These are phyloP conservation scores for Escallonia herrerae DNA, from an alignment of 129 eudicot genomes.

Conservation along the genomic window DNA sequence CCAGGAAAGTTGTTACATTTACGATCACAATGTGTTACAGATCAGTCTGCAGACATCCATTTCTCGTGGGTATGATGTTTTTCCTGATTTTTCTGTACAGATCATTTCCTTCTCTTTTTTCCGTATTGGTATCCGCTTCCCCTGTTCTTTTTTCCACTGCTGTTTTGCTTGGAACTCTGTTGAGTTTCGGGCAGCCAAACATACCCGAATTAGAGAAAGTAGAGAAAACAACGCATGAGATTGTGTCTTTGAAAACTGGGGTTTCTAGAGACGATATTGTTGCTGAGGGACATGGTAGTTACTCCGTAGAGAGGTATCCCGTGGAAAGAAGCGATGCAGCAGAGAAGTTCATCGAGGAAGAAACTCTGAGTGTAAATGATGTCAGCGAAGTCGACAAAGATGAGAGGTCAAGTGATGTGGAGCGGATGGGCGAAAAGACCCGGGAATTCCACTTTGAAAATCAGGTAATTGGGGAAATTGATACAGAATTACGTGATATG, in stretches of 20 bases:
- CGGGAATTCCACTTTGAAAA: conserved; percentile 14
- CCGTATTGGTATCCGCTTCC: conserved; percentile 67
- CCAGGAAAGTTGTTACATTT: conserved; percentile 42
- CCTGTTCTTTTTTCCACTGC: conserved; percentile 93
- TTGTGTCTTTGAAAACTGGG: conserved; percentile 26
- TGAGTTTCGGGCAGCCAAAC: conserved; percentile 81
- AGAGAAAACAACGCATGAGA: conserved; percentile 26
- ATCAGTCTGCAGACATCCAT: conserved; percentile 72
- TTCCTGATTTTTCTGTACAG: conserved; percentile 56
- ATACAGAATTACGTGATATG: conserved; percentile 14
- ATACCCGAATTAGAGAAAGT: conserved; percentile 56
- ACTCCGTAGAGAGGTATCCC: conserved; percentile 22
- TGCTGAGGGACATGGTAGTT: conserved; percentile 34
- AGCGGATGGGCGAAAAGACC: conserved; percentile 10
- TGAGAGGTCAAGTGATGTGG: not conserved
- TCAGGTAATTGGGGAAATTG: conserved; percentile 17
- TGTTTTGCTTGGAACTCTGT: conserved; percentile 82
- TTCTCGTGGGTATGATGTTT: conserved; percentile 52
- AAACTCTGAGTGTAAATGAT: conserved; percentile 3
- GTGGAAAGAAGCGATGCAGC: conserved; percentile 24
- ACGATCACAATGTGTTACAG: conserved; percentile 43
- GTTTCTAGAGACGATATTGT: conserved; percentile 19
- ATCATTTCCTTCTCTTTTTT: conserved; percentile 66
- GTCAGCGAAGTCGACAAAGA: conserved; percentile 9
- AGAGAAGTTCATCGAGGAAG: conserved; percentile 17